Base-by-base conservation (phyloP, 768 basidiomycete genomes). In the Xerocomellus chrysenteron region DNA sequence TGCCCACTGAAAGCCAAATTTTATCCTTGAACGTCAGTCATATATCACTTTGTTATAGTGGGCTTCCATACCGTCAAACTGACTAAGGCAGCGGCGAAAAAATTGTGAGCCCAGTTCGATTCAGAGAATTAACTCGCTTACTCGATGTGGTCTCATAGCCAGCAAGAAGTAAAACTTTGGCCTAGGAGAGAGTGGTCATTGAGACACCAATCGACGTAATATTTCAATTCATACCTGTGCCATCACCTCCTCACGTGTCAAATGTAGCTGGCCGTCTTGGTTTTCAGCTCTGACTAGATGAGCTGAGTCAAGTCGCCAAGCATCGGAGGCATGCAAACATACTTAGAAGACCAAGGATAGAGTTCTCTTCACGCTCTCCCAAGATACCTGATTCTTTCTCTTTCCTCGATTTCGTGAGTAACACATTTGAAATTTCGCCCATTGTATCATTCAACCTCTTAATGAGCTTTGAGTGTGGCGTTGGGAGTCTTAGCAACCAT, bases 71-170 rank as follows among this genome's bases (percentile, higher is more conserved):
- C 59, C 46, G 59, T 61, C 21, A 61, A 40, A 42, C 59, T 61
- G 37, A 61, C 59, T 60, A 26, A 1, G 4, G 13, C 36, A 6
- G 30, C 2, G 11, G 14, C 7, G 11, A 43, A 33, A 21, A 24
- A 12, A 13, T 28, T 7, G 17, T 43, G 50, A 54, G 44, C 19
- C 10, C 7, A 3, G 33, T 24, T 49, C 10, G 0, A 16, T 36
- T 12, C 19, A 13, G 12, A 26, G 12, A 8, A 26, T 14, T 2
- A 16, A 37, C 2, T 1, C 2, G 46, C 70, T 42, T 57, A 73
- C 76, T 70, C 1, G 76, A 76, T 1, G 75, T 75, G 3, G 74
- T 75, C 58, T 77, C 75, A 52, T 77, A 78, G 13, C 75, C 76
- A 17, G 72, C 71, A 36, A 76, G 47, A 36, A 78, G 65, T 11